These are phyloP conservation scores for Juglanconis oblonga DNA, from an alignment of 2,329 filamentous ascomycete species.

Conservation along the genomic window DNA sequence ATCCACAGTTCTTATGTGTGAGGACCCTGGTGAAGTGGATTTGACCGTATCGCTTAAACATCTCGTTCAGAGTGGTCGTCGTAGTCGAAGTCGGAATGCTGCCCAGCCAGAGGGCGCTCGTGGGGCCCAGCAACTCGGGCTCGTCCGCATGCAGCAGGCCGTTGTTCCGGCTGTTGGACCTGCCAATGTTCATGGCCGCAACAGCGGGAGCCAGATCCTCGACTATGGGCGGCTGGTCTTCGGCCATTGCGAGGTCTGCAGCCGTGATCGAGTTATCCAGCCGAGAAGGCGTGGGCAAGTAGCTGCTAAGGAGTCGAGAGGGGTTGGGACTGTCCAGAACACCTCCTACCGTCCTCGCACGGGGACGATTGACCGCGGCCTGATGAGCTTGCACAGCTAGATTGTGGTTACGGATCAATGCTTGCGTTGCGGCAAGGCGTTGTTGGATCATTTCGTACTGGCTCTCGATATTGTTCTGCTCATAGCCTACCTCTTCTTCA, in stretches of 20 bases:
- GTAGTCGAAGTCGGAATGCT: constrained; percentile 97
- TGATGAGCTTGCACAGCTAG: constrained; percentile 91
- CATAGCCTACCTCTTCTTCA: constrained; percentile 41
- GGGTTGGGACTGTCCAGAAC: constrained; percentile 74
- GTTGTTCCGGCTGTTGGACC: constrained; percentile 64
- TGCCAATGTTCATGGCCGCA: constrained; percentile 71
- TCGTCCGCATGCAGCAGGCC: constrained; percentile 72
- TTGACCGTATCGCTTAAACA: constrained; percentile 89
- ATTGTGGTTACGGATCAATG: constrained; percentile 84
- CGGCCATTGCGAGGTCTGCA: constrained; percentile 69
- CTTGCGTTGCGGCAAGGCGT: constrained; percentile 62
- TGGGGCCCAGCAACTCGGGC: constrained; percentile 75
- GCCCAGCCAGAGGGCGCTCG: constrained; percentile 91
- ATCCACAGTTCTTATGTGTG: constrained; percentile 98
- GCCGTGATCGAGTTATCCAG: constrained; percentile 74
- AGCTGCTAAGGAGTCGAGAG: constrained; percentile 64
- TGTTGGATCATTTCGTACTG: constrained; percentile 62
- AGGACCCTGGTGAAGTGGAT: constrained; percentile 91
- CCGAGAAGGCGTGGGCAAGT: constrained; percentile 69
- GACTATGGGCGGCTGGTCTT: constrained; percentile 65
- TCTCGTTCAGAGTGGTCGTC: constrained; percentile 88
- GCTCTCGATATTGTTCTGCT: constrained; percentile 48
- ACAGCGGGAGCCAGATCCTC: constrained; percentile 80
- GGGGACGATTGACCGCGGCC: constrained; percentile 75
- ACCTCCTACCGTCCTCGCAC: constrained; percentile 80